Conservation (phyloP, 495 filamentous ascomycete genomes). For the Trichoderma erinaceum region DNA sequence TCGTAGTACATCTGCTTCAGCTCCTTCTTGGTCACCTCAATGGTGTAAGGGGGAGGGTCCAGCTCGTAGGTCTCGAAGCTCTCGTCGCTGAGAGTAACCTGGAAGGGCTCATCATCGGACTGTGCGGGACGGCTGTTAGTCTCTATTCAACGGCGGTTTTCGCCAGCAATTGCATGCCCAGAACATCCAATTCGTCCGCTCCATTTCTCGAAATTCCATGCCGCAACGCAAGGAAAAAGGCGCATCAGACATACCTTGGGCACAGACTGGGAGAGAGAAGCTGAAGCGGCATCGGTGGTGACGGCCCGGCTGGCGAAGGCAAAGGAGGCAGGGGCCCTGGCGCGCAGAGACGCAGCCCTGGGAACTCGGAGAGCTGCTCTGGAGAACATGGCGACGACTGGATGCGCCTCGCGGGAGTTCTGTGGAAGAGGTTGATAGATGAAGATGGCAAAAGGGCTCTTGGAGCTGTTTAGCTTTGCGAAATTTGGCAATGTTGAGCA, state of each 20-base stretch:
- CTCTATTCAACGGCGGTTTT: background rate
- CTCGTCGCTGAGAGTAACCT: constrained; percentile 87
- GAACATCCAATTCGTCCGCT: background rate
- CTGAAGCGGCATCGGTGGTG: constrained; percentile 18
- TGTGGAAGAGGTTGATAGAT: constrained; percentile 12
- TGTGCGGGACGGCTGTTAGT: constrained; percentile 27
- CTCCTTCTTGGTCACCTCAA: constrained; percentile 92
- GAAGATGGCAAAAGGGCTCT: constrained; percentile 6
- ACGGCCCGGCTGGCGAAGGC: constrained; percentile 14
- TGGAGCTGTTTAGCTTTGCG: background rate
- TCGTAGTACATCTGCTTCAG: constrained; percentile 98
- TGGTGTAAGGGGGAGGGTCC: constrained; percentile 85
- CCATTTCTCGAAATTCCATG: background rate
- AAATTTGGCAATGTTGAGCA: constrained; percentile 17
- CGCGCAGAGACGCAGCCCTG: constrained; percentile 13
- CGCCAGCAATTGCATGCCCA: background rate
- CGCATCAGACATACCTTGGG: constrained; percentile 17
- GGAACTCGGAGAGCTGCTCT: constrained; percentile 14
- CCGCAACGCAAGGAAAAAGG: constrained; percentile 3
- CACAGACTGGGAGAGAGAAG: constrained; percentile 13
- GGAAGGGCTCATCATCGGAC: constrained; percentile 93
- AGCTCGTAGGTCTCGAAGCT: constrained; percentile 99
- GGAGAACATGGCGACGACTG: constrained; percentile 16
- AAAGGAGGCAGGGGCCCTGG: constrained; percentile 5
- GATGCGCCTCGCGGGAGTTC: background rate